A percentile compares a stretch with the other conserved stretches of the same genome.
Evolutionary conservation across 352 stramenopile genomes (phyloP).

Genomic region (Phytophthora pini): DNA sequence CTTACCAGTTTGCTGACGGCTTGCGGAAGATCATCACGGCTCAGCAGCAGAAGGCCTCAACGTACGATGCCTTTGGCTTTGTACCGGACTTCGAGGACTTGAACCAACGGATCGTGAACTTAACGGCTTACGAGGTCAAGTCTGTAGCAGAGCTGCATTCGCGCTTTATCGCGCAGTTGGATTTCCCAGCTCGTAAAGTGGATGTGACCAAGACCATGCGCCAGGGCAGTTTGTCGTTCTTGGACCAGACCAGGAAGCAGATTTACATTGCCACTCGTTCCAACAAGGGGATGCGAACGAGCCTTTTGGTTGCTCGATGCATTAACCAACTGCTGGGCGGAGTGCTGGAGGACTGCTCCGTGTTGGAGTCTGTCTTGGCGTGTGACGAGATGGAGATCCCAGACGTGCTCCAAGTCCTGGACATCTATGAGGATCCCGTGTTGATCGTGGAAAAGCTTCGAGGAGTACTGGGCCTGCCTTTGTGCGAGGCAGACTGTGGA

Average conservation of each 20-base stretch:
- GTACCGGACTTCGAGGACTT: conserved; percentile 70
- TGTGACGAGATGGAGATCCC: conserved; percentile 60
- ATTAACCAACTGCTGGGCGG: conserved; percentile 77
- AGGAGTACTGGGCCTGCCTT: conserved; percentile 56
- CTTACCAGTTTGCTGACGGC: conserved; percentile 61
- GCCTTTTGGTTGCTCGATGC: conserved; percentile 64
- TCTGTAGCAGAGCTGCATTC: conserved; percentile 60
- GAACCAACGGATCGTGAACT: conserved; percentile 59
- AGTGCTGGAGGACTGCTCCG: conserved; percentile 65
- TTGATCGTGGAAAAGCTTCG: conserved; percentile 77
- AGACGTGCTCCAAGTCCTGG: conserved; percentile 56
- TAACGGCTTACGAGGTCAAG: conserved; percentile 56
- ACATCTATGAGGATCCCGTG: conserved; percentile 67
- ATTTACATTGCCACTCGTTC: conserved; percentile 63
- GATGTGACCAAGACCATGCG: conserved; percentile 71
- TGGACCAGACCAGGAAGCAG: conserved; percentile 42
- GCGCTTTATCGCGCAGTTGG: conserved; percentile 68
- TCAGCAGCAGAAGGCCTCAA: conserved; percentile 60
- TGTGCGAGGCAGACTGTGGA: conserved; percentile 54
- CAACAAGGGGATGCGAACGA: conserved; percentile 47
- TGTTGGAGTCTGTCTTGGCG: conserved; percentile 70
- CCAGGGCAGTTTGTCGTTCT: conserved; percentile 64
- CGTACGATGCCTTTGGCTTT: conserved; percentile 50
- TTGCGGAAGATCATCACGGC: conserved; percentile 75
- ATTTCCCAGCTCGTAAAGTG: conserved; percentile 49